phyloP scores from a whole-genome alignment of 306 rosid species.

The Castanospermum australe region DNA sequence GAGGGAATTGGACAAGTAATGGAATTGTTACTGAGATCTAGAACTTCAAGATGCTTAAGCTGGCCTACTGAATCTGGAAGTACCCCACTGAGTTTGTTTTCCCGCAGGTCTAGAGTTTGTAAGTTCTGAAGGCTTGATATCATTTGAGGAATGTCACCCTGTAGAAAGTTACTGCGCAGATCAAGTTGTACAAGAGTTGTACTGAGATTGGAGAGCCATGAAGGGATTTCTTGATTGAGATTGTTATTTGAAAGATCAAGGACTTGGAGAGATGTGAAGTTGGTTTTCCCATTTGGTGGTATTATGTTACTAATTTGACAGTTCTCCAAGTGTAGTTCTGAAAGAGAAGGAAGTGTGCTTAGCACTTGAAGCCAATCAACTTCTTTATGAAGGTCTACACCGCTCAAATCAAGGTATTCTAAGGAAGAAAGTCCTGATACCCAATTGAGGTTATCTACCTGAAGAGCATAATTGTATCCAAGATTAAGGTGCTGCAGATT shows the following conservation, averaged over 20 bases:
- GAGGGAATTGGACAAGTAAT: constrained; percentile 18
- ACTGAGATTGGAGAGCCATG: constrained; percentile 19
- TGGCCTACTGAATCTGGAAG: constrained; percentile 26
- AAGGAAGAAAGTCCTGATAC: constrained; percentile 24
- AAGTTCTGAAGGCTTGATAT: constrained; percentile 18
- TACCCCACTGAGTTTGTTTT: constrained; percentile 11
- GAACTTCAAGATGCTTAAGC: constrained; percentile 8
- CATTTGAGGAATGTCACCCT: constrained; percentile 20
- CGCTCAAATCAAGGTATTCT: constrained; percentile 25
- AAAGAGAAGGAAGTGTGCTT: constrained; percentile 20
- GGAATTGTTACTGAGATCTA: constrained; percentile 12
- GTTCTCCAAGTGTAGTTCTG: constrained; percentile 26
- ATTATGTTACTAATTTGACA: constrained; percentile 21
- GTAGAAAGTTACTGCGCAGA: not conserved
- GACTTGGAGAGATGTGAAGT: constrained; percentile 29
- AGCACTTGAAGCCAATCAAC: constrained; percentile 25
- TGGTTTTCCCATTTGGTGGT: not conserved
- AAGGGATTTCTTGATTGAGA: constrained; percentile 12
- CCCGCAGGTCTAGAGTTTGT: not conserved
- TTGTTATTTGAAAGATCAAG: constrained; percentile 29
- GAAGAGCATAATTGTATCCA: not conserved
- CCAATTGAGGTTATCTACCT: constrained; percentile 27
- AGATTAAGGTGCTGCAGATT: constrained; percentile 30
- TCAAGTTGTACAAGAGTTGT: constrained; percentile 4
- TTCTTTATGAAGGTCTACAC: constrained; percentile 15